Evolutionary conservation across 352 stramenopile genomes (phyloP).

Genomic region (Pythium insidiosum): DNA sequence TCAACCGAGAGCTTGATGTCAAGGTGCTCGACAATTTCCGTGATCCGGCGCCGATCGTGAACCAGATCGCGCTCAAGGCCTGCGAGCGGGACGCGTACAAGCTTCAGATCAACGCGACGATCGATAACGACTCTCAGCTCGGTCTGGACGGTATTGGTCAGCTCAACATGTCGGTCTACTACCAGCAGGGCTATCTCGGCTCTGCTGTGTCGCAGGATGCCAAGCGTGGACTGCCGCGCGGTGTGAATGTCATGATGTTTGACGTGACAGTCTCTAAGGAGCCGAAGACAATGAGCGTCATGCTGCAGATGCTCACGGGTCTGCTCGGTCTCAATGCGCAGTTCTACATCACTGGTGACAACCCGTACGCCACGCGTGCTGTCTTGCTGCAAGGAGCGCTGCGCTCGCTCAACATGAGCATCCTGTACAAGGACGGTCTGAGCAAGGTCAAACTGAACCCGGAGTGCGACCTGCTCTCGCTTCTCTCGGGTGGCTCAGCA

Average conservation of each 20-base stretch:
- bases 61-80: slow-evolving; percentile 45
- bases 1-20: slow-evolving; percentile 36
- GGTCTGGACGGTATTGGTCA: slow-evolving; percentile 45
- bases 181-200: slow-evolving; percentile 49
- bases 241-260: slow-evolving; percentile 36
- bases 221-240: slow-evolving; percentile 17
- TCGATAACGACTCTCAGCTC: slow-evolving; percentile 35
- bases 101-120: slow-evolving; percentile 56
- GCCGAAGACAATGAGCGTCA: slow-evolving; percentile 10
- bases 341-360: slow-evolving; percentile 49
- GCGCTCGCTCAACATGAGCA: slow-evolving; percentile 40
- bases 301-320: slow-evolving; percentile 32
- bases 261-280: slow-evolving; percentile 29
- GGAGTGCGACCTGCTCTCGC: slow-evolving; percentile 7
- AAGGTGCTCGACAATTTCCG: slow-evolving; percentile 49
- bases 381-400: slow-evolving; percentile 33
- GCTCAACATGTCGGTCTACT: slow-evolving; percentile 69
- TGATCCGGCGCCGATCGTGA: slow-evolving; percentile 29
- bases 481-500: slow-evolving; percentile 9
- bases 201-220: slow-evolving; percentile 38
- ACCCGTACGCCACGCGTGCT: slow-evolving; percentile 32
- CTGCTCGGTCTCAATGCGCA: slow-evolving; percentile 26
- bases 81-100: slow-evolving; percentile 28
- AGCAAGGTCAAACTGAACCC: slow-evolving; percentile 20
- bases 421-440: slow-evolving; percentile 51